Base-by-base conservation (phyloP, 805 yeast species). In the Nakazawaea anatomiae region DNA sequence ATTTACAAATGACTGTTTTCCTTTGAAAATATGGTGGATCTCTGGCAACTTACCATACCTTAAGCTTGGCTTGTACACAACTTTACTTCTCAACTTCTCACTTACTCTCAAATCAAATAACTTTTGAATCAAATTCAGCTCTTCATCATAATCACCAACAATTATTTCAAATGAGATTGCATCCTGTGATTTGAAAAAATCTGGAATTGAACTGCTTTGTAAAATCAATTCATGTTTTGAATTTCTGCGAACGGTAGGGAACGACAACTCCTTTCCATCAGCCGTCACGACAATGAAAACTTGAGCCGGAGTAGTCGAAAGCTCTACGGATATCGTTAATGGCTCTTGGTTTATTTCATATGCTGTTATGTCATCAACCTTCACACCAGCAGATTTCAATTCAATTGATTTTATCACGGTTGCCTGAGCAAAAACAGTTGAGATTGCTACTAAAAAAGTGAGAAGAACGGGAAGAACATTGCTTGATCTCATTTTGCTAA, bases 1-100 rank as follows among this genome's bases (percentile, higher is more conserved):
- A 50, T 77, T 69, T 10, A 79, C 82, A 36, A 83, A 78, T 35
- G 65, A 65, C 25, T 82, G 80, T n/a, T 76, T 77, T 4, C 67
- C 63, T 50, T 72, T 74, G 70, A 89, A 89, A 38, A 67, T 62
- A 64, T 87, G 89, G 55, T 65, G 65, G 56, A 89, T 85, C 66
- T 85, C 90, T 2, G 83, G 79, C 61, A 74, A 64, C 11, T 75
- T 63, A 2, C 76, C 85, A 51, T 74, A 66, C 56, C 76, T 69
- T n/a, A 55, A 43, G 27, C 74, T 64, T 12, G 52, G 31, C n/a
- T 50, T 53, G 12, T 47, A 48, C 9, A 14, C 9, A 5, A 32
- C 46, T 18, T 42, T 50, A 5, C 14, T 27, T 31, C 28, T 25
- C 38, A 50, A 46, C 12, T 44, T 12, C 28, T 46, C 47, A 36